Evolutionary conservation across 495 filamentous ascomycete genomes (phyloP).

Genomic region (Chaetomium fimeti): DNA sequence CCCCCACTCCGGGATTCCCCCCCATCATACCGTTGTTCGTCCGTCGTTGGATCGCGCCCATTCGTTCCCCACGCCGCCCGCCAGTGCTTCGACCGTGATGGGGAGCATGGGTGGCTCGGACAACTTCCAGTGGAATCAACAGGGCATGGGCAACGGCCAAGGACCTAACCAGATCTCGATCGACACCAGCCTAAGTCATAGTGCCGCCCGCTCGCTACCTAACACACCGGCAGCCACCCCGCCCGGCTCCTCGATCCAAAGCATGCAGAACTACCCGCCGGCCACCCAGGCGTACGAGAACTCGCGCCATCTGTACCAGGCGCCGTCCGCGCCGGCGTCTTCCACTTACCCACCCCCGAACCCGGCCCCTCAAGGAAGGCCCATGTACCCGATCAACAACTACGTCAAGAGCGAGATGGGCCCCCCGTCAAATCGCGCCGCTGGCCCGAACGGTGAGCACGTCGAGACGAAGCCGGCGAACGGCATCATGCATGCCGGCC

Average conservation of each 20-base stretch:
- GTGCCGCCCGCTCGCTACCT: constrained; percentile 76
- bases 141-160: constrained; percentile 64
- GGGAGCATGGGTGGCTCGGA: constrained; percentile 69
- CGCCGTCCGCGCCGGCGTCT: constrained; percentile 63
- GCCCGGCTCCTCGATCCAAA: constrained; percentile 71
- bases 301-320: constrained; percentile 76
- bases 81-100: constrained; percentile 88
- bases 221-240: constrained; percentile 91
- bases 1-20: constrained; percentile 68
- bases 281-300: constrained; percentile 70
- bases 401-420: constrained; percentile 93
- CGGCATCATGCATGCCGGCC: constrained; percentile 55
- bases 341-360: constrained; percentile 66
- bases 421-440: constrained; percentile 66
- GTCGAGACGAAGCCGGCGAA: constrained; percentile 67
- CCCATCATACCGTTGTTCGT: constrained; percentile 55
- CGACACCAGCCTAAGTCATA: constrained; percentile 77
- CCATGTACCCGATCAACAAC: constrained; percentile 62
- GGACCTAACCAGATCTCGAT: constrained; percentile 75
- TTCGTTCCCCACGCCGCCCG: constrained; percentile 91
- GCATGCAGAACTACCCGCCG: constrained; percentile 73
- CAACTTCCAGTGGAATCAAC: constrained; percentile 70
- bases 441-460: constrained; percentile 58
- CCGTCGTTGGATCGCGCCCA: constrained; percentile 77
- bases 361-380: constrained; percentile 64